Base-by-base conservation (phyloP, 495 filamentous ascomycete species). In the Podospora pseudopauciseta region DNA sequence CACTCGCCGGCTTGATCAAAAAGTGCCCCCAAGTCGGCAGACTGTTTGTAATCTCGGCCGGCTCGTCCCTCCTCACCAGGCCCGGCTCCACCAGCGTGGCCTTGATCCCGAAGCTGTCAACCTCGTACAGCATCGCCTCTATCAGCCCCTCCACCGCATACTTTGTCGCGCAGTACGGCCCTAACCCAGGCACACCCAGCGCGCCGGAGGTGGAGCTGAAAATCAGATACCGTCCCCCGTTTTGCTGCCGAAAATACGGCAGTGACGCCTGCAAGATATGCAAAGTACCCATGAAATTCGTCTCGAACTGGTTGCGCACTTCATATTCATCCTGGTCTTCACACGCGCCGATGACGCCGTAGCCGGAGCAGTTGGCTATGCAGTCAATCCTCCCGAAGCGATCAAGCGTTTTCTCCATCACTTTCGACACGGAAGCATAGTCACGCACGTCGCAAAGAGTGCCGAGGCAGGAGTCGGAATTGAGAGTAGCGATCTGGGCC, bases 291-390 rank as follows among this genome's bases (percentile, higher is more conserved):
- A 93, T 92, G 81, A 97, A 96, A 76, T 99, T 99, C 34, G 93
- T 97, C 79, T 94, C 91, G 79, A 98, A 97, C 77, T 98, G 94
- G 75, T 94, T 95, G 68, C 92, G 90, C 69, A 99, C 89, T 71
- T 98, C 94, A 77, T 91, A 89, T 73, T 95, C 92, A 79, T 96
- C 92, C 79, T 98, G 95, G 80, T 97, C 95, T 80, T 99, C 95
- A 80, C 93, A 97, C 2, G 94, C 90, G 32, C 92, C 94, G 71
- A 98, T 96, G 44, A 99, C 92, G 62, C 94, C 95, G 80, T 95
- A 96, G 44, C 91, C 91, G 34, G 90, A 90, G 78, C 91, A 97
- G 76, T 99, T 99, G 71, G 88, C 93, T 61, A 99, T 90, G 64
- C 96, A 86, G 77, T 97, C 95, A 60, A 97, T 85, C 65, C 87